Evolutionary conservation across 192 early-diverging fungal genomes (phyloP), one percentile per base, ranked within the genome.

Genomic region (Coemansia erecta): DNA sequence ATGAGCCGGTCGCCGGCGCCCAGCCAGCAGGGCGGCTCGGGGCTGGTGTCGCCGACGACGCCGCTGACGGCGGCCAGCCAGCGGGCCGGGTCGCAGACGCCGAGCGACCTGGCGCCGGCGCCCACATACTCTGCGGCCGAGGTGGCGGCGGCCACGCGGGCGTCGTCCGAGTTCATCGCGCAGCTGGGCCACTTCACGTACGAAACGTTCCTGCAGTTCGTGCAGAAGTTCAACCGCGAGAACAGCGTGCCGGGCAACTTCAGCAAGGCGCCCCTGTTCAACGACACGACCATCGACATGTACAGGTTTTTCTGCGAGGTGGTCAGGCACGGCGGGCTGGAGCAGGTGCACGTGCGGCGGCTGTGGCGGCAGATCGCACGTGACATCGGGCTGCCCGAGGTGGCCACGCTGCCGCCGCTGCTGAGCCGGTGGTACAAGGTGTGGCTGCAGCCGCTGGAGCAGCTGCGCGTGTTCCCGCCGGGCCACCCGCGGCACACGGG

Each of bases 371-470:
- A 73, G 50, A 67, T 80, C 8, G 77, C 77, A 35, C 61, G 64
- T 40, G 77, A 73, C n/a, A 64, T 67, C 11, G 77, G 71, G 10
- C 53, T 80, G 13, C 71, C 77, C 0, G 77, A 80, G 26, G 63
- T 70, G 4, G 47, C 66, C 41, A 73, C 77, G 22, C 60, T 73
- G 44, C 77, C 77, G 22, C 77, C 77, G 12, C 49, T 80, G 46
- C 77, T 80, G 37, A 73, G 77, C 33, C 70, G 77, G 42, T 80
- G 77, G 77, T 80, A 80, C 51, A 80, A 80, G 53, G 66, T 65
- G 12, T 80, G 77, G 77, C 41, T 80, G 46, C 77, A 70, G 60
- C 70, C 77, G 12, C 66, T 80, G 7, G 77, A 80, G 54, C 77
- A 80, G 67, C 60, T 70, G 28, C 59, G 58, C 19, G 77, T 80